These are phyloP conservation scores for Solanum bulbocastanum DNA, from an alignment of 257 asterid genomes.

Conservation along the genomic window DNA sequence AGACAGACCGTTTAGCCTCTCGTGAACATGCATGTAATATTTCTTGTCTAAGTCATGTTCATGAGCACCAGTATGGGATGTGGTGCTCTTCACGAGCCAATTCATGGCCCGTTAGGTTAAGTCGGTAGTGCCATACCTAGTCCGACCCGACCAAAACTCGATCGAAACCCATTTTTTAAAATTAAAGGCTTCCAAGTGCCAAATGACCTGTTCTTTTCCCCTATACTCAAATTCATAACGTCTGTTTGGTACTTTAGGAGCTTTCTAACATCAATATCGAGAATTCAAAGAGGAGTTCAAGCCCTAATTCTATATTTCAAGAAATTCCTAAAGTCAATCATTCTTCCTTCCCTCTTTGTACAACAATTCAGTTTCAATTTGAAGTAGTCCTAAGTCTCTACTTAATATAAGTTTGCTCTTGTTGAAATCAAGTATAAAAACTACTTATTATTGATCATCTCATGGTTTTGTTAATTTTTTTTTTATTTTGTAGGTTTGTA, in stretches of 20 bases:
- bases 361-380: background rate
- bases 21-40: background rate
- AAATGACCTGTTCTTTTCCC: background rate
- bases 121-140: background rate
- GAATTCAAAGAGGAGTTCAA: too few relatives aligned
- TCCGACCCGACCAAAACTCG: background rate
- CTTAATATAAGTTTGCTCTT: background rate
- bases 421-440: background rate
- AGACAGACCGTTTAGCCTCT: background rate
- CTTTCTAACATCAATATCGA: background rate
- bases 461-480: background rate
- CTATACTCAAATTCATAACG: background rate
- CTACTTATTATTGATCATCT: too few relatives aligned
- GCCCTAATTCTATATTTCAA: background rate
- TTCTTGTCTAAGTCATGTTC: background rate
- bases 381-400: background rate
- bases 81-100: background rate
- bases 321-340: background rate
- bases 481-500: background rate
- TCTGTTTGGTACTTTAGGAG: background rate
- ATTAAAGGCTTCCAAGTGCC: background rate
- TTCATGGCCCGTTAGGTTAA: background rate
- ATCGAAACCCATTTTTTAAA: background rate
- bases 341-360: background rate
- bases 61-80: background rate